Conservation (phyloP, 1,139 yeast species). For the Kurtzmaniella quercitrusa region DNA sequence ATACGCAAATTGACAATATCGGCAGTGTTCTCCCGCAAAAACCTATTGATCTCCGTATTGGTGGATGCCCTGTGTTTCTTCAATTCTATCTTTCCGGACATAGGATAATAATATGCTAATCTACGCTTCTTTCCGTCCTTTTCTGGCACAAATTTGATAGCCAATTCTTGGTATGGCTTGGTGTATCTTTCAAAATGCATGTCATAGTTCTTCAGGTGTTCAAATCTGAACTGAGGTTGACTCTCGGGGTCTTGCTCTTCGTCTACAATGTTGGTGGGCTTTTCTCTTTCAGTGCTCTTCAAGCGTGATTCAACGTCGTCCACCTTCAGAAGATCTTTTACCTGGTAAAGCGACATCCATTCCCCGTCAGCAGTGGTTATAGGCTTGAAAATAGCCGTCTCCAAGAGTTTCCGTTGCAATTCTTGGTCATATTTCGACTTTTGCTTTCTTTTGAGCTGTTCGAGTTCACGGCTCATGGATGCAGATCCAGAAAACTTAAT, state of each 20-base stretch:
- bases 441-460: conserved; percentile 32
- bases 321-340: conserved; percentile 22
- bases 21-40: conserved; percentile 46
- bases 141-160: conserved; percentile 45
- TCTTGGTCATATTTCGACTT: conserved; percentile 34
- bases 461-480: conserved; percentile 43
- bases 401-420: conserved; percentile 41
- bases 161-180: conserved; percentile 42
- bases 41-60: conserved; percentile 45
- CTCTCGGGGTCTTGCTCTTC: conserved; percentile 33
- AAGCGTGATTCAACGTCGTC: conserved; percentile 38
- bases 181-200: conserved; percentile 53
- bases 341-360: conserved; percentile 73
- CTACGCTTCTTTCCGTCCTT: conserved; percentile 42
- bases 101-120: conserved; percentile 73
- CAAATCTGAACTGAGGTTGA: conserved; percentile 44
- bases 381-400: conserved; percentile 71
- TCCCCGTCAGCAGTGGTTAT: conserved; percentile 71
- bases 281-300: conserved; percentile 48
- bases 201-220: conserved; percentile 76
- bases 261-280: conserved; percentile 38
- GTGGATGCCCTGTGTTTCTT: conserved; percentile 69
- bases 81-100: conserved; percentile 73
- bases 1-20: conserved; percentile 57
- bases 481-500: conserved; percentile 83